Evolutionary conservation across 2,329 filamentous ascomycete genomes (phyloP), one percentile per base, ranked within the genome.

Genomic region (Aspergillus sp.): DNA sequence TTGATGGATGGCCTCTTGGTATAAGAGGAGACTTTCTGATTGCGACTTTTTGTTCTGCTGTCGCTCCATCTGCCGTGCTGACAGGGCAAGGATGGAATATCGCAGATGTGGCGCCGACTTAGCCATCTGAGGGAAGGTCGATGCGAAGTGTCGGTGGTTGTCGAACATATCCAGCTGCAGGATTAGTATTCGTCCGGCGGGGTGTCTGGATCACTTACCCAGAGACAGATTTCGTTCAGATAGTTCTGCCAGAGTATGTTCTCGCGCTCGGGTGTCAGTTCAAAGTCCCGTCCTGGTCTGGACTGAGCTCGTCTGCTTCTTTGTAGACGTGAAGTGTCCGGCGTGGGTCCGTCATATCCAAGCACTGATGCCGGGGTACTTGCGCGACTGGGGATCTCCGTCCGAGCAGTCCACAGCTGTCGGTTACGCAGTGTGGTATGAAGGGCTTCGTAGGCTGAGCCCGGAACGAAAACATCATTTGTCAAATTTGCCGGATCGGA

Each of bases 131-230:
- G 82, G 81, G 4, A 84, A 72, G 5, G 78, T 77, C 6, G 80
- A 77, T 19, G 79, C 78, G 62, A 84, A 84, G 27, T 82, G 77
- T 1, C 77, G 73, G 51, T 81, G 72, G 30, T 76, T 75, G 63
- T 84, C 83, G 54, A 85, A 84, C 72, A 83, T 84, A 59, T 85
- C 82, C 1, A 84, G 77, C 81, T 76, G 54, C 44, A 25, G 17
- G 30, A 39, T 60, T 10, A 59, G 49, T 19, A 8, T 11, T 5
- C 0, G 8, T 6, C 19, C 10, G 11, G 10, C 0, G 8, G 21
- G 4, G 3, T 48, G 15, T 15, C 5, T 27, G 25, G 27, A 1
- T 13, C 11, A 56, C 66, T 38, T 32, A 72, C 70, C 71, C 70
- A 73, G 23, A 65, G 57, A 49, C 70, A 71, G 3, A 73, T 73